Evolutionary conservation across 306 rosid species (phyloP), one percentile per base, ranked within the genome.

Genomic region (cucumber (Cucumis sativus)): DNA sequence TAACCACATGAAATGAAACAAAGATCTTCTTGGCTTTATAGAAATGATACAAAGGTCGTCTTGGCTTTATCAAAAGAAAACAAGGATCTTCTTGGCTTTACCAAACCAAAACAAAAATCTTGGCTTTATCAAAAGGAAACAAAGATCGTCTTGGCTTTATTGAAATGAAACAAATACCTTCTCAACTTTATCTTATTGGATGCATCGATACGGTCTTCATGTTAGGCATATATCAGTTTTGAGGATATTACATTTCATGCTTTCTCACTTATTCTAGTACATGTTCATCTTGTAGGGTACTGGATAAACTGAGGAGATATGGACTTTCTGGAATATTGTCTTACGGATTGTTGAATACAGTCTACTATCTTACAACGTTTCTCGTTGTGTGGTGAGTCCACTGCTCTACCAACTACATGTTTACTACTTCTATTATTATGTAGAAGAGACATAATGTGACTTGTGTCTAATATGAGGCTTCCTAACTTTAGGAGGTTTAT

Each of bases 291-390:
- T 85, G 80, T 25, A 93, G 98, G 85, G 80, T 54, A 70, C 79
- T 86, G 83, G 75, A 81, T 85, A 88, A 84, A 79, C 79, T 95
- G 79, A 89, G 79, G 86, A 87, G 95, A 86, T 90, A 92, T 66
- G 97, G 97, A 63, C 55, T 89, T 80, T 86, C 97, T 20, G 98
- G 97, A 75, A 75, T 95, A 81, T 86, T 92, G 75, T 89, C 97
- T 7, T 92, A 95, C 62, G 97, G 97, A 59, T 85, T 95, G 66
- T 59, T 95, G 79, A 95, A 95, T 81, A 92, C 98, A 54, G 91
- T 78, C 77, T 95, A 95, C 89, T 92, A 92, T 86, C 91, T 89
- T 61, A 76, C 86, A 13, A 88, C 97, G 0, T 95, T 95, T 84
- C 91, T 95, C 41, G 33, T 93, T 80, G 98, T 91, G n/a, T 91